phyloP scores from a whole-genome alignment of 352 stramenopile species.

The Globisporangium carolinianum region DNA sequence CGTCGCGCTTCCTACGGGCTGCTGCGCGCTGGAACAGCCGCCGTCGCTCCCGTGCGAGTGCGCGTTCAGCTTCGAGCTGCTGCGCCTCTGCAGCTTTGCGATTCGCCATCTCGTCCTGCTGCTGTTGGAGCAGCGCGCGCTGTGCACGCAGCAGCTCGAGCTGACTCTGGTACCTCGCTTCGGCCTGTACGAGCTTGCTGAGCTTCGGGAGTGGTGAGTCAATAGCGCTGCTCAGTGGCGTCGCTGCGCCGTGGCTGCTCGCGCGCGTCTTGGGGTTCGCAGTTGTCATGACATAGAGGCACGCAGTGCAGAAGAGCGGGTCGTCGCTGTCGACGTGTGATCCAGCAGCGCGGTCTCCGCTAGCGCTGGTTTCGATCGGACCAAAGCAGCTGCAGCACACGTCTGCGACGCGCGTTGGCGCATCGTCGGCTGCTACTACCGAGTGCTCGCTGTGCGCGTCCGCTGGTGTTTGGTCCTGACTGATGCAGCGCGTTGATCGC shows the following conservation, averaged over 20 bases:
- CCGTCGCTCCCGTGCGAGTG: constrained; percentile 26
- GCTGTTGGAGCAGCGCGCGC: constrained; percentile 35
- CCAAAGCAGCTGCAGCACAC: constrained; percentile 36
- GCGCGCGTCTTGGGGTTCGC: constrained; percentile 3
- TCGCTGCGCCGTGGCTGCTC: not conserved
- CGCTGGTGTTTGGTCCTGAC: not conserved
- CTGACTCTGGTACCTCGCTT: constrained; percentile 52
- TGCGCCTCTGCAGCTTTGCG: constrained; percentile 31
- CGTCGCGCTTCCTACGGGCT: constrained; percentile 33
- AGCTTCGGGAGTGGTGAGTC: constrained; percentile 35
- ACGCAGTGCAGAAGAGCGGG: constrained; percentile 24
- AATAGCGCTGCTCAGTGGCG: not conserved
- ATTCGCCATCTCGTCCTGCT: constrained; percentile 32
- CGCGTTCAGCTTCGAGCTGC: constrained; percentile 18
- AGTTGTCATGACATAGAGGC: constrained; percentile 14
- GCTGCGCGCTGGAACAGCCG: constrained; percentile 29
- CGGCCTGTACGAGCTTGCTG: constrained; percentile 39
- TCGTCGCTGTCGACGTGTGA: constrained; percentile 5
- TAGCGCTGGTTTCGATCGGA: constrained; percentile 14
- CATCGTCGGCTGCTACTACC: too few relatives aligned
- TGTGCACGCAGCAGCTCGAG: constrained; percentile 34
- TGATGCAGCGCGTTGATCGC: not conserved
- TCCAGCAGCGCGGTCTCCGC: not conserved
- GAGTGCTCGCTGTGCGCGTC: not conserved
- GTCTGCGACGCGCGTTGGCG: not conserved